These are phyloP conservation scores for Pythium brachiatum DNA, from an alignment of 352 stramenopile genomes.

Conservation along the genomic window DNA sequence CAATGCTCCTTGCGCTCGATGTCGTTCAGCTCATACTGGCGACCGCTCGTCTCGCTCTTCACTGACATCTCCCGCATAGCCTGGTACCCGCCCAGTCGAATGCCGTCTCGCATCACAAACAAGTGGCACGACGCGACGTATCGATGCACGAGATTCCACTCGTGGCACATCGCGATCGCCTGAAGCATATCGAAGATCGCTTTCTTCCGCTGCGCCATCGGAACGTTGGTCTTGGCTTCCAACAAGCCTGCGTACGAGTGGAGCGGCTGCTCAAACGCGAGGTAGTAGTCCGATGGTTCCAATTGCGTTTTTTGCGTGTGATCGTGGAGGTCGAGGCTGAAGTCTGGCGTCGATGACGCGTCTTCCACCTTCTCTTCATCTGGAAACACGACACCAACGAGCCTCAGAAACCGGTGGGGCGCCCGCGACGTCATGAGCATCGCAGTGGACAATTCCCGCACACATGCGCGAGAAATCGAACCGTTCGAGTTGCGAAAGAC, in stretches of 20 bases:
- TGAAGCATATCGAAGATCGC: constrained; percentile 71
- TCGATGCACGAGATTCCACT: constrained; percentile 72
- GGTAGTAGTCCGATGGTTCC: constrained; percentile 52
- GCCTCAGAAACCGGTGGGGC: constrained; percentile 53
- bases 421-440: constrained; percentile 41
- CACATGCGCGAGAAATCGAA: constrained; percentile 43
- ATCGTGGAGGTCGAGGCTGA: constrained; percentile 6
- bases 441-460: constrained; percentile 53
- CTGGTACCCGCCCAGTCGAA: constrained; percentile 73
- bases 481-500: constrained; percentile 48
- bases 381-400: constrained; percentile 74
- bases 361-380: constrained; percentile 11
- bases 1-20: constrained; percentile 76
- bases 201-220: constrained; percentile 54
- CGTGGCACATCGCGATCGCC: constrained; percentile 59
- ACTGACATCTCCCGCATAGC: constrained; percentile 38
- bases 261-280: constrained; percentile 76
- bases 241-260: constrained; percentile 77
- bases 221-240: constrained; percentile 49
- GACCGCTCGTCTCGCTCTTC: constrained; percentile 22
- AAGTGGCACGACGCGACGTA: constrained; percentile 71
- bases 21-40: constrained; percentile 63
- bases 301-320: constrained; percentile 22
- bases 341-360: not conserved
- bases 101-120: constrained; percentile 62